Percentiles rank a stretch among this genome's conserved stretches.
Conservation (phyloP, 306 rosid species). For the Oemleria cerasiformis region DNA sequence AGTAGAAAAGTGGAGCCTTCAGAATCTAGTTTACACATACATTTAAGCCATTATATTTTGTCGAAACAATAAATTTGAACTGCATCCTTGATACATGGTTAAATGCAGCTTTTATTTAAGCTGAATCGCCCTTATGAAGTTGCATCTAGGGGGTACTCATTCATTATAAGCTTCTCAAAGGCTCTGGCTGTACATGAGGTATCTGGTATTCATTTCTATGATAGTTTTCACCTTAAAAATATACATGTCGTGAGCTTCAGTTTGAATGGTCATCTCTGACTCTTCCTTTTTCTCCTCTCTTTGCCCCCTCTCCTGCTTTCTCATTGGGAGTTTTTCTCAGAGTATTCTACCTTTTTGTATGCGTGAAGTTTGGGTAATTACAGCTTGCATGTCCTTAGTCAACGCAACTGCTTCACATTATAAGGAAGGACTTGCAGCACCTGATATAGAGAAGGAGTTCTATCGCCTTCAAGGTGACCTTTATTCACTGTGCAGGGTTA, state of each 20-base stretch:
- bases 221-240: slow-evolving; percentile 12
- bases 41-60: neutral
- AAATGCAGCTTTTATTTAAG: slow-evolving; percentile 84
- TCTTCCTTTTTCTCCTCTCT: slow-evolving; percentile 11
- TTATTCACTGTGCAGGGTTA: slow-evolving; percentile 83
- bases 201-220: slow-evolving; percentile 27
- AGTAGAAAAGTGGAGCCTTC: neutral
- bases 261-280: slow-evolving; percentile 24
- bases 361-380: slow-evolving; percentile 96
- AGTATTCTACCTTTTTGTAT: slow-evolving; percentile 79
- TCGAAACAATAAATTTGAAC: slow-evolving; percentile 6
- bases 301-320: slow-evolving; percentile 20
- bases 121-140: slow-evolving; percentile 85
- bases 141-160: slow-evolving; percentile 87
- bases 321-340: slow-evolving; percentile 58
- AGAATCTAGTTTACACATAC: neutral
- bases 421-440: slow-evolving; percentile 58
- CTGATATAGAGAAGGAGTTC: slow-evolving; percentile 85
- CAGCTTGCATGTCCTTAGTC: slow-evolving; percentile 80
- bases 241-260: slow-evolving; percentile 19
- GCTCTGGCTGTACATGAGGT: slow-evolving; percentile 82
- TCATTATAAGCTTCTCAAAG: slow-evolving; percentile 92
- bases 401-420: slow-evolving; percentile 68
- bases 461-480: slow-evolving; percentile 88
- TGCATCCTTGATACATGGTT: slow-evolving; percentile 25